Percentiles rank a stretch among this genome's conserved stretches.
Evolutionary conservation across 2,329 filamentous ascomycete genomes (phyloP).

Genomic region (Neofusicoccum sp.): DNA sequence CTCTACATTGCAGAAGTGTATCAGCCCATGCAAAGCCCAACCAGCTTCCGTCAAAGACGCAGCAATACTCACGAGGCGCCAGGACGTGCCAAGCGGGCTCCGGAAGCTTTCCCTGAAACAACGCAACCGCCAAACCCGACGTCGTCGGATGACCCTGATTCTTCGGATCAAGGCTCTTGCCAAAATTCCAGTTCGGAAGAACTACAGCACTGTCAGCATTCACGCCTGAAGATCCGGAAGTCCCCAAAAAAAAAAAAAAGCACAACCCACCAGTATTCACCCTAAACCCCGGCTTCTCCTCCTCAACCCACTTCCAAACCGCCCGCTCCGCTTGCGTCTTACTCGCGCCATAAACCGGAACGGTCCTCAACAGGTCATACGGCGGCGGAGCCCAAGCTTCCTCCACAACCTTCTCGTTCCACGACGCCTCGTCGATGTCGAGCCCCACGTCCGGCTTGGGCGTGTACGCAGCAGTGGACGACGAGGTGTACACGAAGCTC

Average conservation of each 20-base stretch:
- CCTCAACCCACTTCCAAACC: constrained; percentile 47
- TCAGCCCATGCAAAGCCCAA: constrained; percentile 19
- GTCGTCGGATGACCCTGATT: constrained; percentile 23
- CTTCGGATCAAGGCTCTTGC: constrained; percentile 19
- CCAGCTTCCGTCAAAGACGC: constrained; percentile 14
- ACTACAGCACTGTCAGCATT: neutral
- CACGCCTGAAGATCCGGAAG: neutral
- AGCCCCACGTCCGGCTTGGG: neutral
- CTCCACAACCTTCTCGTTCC: neutral
- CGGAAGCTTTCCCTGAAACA: constrained; percentile 20
- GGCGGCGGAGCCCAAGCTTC: neutral
- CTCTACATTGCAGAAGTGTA: neutral
- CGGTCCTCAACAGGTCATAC: neutral
- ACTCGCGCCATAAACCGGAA: constrained; percentile 43
- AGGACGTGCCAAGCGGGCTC: neutral
- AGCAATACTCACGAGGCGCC: neutral
- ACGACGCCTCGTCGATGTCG: neutral
- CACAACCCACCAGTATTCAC: constrained; percentile 36
- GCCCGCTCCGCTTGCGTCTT: constrained; percentile 49
- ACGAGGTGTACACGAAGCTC: constrained; percentile 34
- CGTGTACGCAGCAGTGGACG: neutral
- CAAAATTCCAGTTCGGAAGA: constrained; percentile 21
- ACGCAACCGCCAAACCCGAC: constrained; percentile 17
- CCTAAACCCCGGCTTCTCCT: constrained; percentile 45
- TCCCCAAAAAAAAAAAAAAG: neutral